Evolutionary conservation across 805 yeast species (phyloP), one percentile per base, ranked within the genome.

Genomic region (Yarrowia sp.): DNA sequence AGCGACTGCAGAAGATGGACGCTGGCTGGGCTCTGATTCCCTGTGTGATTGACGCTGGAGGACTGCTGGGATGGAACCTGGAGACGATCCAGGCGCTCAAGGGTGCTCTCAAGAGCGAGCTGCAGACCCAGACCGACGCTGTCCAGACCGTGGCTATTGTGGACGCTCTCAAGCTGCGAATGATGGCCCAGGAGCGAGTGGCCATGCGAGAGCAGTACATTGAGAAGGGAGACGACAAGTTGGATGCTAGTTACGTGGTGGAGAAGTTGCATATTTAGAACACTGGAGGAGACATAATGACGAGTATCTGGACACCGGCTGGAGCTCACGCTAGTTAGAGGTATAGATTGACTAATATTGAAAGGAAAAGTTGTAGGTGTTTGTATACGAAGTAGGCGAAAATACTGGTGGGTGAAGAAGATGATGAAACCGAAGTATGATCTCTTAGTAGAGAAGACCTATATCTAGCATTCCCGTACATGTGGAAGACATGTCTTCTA

Each of bases 21-120:
- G 82, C 82, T 69, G 88, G 90, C 11, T 87, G 86, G 83, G 84
- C 83, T 64, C 78, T 89, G n/a, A 79, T 90, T 53, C 84, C 87
- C 69, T 81, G 88, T 26, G 82, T 90, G 59, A 83, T 90, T 65
- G 95, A 90, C 75, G 86, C 90, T 1, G 88, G 88, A 67, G 95
- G 95, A 0, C 78, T 90, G 58, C 85, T 90, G 75, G 85, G 87
- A 70, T 86, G 91, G 85, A 83, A 84, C 63, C 80, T 81, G 45
- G 83, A 85, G 8, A 82, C 85, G 45, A 78, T 88, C 61, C 79
- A 79, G 32, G 77, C 77, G 22, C 80, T 89, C 11, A 42, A 19
- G 26, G 14, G 16, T 22, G 41, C 41, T 12, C 65, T 59, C 35
- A 12, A 32, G 42, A 16, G n/a, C 42, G 65, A 59, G 52, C 32